Evolutionary conservation across 257 asterid species (phyloP), one percentile per base, ranked within the genome.

Genomic region (Gynochthodes officinalis): DNA sequence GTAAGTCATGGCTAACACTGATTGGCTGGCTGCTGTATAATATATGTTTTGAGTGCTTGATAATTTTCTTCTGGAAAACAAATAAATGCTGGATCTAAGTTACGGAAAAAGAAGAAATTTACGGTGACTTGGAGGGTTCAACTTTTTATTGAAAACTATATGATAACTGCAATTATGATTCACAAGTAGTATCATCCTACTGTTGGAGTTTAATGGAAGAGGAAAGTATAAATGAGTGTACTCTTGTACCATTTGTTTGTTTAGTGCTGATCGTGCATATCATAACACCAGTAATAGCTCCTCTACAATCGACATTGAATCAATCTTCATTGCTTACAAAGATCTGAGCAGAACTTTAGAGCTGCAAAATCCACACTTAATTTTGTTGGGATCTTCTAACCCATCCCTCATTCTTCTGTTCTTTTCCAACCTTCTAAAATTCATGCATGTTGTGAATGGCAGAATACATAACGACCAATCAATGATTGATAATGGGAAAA

Each of bases 401-500:
- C 82, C 82, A 77, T 81, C 78, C 73, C 67, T 73, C 67, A 72
- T 79, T 73, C 40, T 48, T 64, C 50, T 72, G 75, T 69, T 69
- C 30, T 73, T 54, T 83, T 74, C 52, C 80, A 62, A 66, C 48
- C 67, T 70, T 75, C 28, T 79, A 30, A 18, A 76, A 74, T 82
- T 79, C 75, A 57, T 75, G 78, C 91, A 83, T 80, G 90, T 86
- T 88, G 55, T 69, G 73, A 76, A 73, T 83, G 90, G 77, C 87
- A 86, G 94, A 63, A 80, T 19, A 75, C 67, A 71, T 68, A 76
- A 76, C 88, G 75, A 21, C 80, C 65, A 65, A 50, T 80, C 53
- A 68, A 85, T 88, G 79, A 86, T 71, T 76, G 80, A 70, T 80
- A 27, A 84, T 88, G 92, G 95, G 87, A 77, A 76, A 77, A 86